A percentile compares a stretch with the other conserved stretches of the same genome.
phyloP scores from a whole-genome alignment of 352 stramenopile genomes.

The Globisporangium acanthophoron region DNA sequence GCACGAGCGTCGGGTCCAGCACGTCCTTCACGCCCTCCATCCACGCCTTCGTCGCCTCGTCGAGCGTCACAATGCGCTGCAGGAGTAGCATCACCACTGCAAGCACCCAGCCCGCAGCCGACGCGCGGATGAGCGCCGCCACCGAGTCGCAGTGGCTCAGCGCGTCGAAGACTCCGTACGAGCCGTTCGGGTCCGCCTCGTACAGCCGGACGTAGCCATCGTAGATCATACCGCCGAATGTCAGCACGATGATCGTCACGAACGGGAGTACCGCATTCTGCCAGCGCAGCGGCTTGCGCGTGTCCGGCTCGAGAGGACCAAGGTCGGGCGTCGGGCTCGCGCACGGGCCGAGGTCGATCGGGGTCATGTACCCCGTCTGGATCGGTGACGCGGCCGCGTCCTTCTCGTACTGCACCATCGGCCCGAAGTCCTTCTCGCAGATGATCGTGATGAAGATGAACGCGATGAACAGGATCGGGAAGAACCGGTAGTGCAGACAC shows the following conservation, averaged over 20 bases:
- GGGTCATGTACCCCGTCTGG: slow-evolving; percentile 54
- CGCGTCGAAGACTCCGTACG: slow-evolving; percentile 58
- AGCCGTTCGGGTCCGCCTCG: slow-evolving; percentile 31
- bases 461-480: slow-evolving; percentile 84
- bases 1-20: slow-evolving; percentile 86
- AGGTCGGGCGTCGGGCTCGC: slow-evolving; percentile 65
- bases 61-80: slow-evolving; percentile 82
- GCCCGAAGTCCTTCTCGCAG: slow-evolving; percentile 83
- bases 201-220: slow-evolving; percentile 63
- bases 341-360: slow-evolving; percentile 55
- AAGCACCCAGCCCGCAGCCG: slow-evolving; percentile 69
- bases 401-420: slow-evolving; percentile 86
- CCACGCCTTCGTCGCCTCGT: slow-evolving; percentile 85
- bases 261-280: slow-evolving; percentile 87
- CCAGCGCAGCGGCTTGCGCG: slow-evolving; percentile 67
- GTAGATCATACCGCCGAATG: slow-evolving; percentile 86
- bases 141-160: slow-evolving; percentile 80
- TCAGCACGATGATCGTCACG: slow-evolving; percentile 71
- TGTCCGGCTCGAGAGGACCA: slow-evolving; percentile 62
- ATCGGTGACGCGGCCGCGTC: slow-evolving; percentile 70
- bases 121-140: slow-evolving; percentile 69
- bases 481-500: slow-evolving; percentile 83
- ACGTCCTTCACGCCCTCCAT: slow-evolving; percentile 91
- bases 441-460: slow-evolving; percentile 90
- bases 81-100: slow-evolving; percentile 62